Conservation (phyloP, 768 basidiomycete species). For the Xerocomellus dryophilus region DNA sequence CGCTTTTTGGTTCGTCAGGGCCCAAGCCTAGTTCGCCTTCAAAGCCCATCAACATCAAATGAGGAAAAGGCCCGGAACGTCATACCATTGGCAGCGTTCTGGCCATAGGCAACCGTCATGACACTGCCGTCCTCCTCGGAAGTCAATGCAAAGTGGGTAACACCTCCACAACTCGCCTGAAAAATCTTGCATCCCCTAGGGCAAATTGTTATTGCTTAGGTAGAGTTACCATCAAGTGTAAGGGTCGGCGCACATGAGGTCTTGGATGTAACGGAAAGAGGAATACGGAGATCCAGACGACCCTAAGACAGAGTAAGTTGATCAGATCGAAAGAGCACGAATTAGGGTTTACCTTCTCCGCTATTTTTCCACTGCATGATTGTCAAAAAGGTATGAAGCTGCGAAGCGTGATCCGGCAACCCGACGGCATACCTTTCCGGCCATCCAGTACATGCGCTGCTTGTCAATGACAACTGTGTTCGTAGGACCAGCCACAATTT, state of each 20-base stretch:
- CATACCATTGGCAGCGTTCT: constrained; percentile 80
- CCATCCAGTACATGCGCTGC: constrained; percentile 86
- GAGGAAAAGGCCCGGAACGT: background rate
- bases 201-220: constrained; percentile 3
- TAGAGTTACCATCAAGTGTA: background rate
- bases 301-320: constrained; percentile 45
- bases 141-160: constrained; percentile 81
- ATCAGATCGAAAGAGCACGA: background rate
- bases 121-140: constrained; percentile 69
- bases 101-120: constrained; percentile 86
- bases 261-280: constrained; percentile 81
- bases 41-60: background rate
- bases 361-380: constrained; percentile 84
- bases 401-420: background rate
- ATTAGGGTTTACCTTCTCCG: constrained; percentile 64
- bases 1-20: constrained; percentile 76
- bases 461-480: constrained; percentile 82
- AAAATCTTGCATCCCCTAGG: constrained; percentile 75
- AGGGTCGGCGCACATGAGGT: constrained; percentile 61
- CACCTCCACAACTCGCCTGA: constrained; percentile 73
- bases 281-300: constrained; percentile 90
- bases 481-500: constrained; percentile 76
- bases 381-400: constrained; percentile 3
- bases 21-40: constrained; percentile 80
- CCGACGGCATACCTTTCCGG: constrained; percentile 56